Evolutionary conservation across 2,329 filamentous ascomycete genomes (phyloP).

Genomic region (Paramyrothecium sp.): DNA sequence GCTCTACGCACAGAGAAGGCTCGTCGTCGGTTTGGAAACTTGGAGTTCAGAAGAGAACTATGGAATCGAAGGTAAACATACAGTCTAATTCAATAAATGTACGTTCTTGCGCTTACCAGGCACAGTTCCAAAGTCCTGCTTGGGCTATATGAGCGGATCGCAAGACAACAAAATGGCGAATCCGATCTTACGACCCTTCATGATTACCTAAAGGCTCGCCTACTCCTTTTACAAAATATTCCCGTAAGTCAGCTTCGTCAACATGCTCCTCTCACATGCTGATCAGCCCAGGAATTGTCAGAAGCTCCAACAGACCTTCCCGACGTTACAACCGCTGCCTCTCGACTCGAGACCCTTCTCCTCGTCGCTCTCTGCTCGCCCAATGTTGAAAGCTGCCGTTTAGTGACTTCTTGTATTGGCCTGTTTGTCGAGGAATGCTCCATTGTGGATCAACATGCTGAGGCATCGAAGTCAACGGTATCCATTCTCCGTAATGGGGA

Average conservation of each 20-base stretch:
- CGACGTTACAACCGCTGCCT: constrained; percentile 51
- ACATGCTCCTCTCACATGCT: neutral
- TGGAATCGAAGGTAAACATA: constrained; percentile 52
- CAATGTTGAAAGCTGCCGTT: constrained; percentile 63
- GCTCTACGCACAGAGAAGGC: constrained; percentile 22
- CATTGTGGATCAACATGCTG: constrained; percentile 49
- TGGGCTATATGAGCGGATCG: constrained; percentile 48
- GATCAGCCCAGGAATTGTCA: constrained; percentile 46
- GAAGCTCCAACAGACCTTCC: constrained; percentile 52
- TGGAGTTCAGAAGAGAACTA: constrained; percentile 36
- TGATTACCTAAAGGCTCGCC: constrained; percentile 54
- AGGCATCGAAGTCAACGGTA: constrained; percentile 47
- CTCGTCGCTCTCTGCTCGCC: constrained; percentile 64
- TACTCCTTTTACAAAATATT: constrained; percentile 50
- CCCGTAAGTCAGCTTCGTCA: constrained; percentile 34
- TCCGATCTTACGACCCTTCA: constrained; percentile 46
- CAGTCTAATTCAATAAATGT: neutral
- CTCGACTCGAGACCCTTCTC: constrained; percentile 60
- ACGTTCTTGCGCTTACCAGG: constrained; percentile 4
- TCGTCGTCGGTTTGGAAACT: constrained; percentile 19
- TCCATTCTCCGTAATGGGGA: constrained; percentile 60
- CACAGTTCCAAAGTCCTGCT: constrained; percentile 36
- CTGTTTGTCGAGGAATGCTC: constrained; percentile 62
- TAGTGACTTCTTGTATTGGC: constrained; percentile 61
- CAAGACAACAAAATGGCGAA: constrained; percentile 37